These are phyloP conservation scores for Mrakia hoshinonis DNA, from an alignment of 768 basidiomycete genomes.

Conservation along the genomic window DNA sequence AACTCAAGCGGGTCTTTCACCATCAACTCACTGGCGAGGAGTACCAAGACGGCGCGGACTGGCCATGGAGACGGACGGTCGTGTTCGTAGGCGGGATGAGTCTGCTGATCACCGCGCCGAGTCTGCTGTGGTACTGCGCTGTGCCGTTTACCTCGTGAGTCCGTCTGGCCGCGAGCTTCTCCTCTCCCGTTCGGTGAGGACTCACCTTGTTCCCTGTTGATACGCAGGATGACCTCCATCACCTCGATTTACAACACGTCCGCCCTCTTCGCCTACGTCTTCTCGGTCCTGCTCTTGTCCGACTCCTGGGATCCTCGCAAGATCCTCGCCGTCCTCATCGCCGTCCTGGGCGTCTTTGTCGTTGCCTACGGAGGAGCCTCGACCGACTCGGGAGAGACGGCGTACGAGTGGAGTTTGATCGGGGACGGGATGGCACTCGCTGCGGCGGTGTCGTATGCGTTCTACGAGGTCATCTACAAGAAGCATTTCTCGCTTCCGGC, in stretches of 20 bases:
- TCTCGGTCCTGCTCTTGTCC: conserved; percentile 16
- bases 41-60: neutral
- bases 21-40: conserved; percentile 39
- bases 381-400: neutral
- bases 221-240: conserved; percentile 13
- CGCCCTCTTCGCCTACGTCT: conserved; percentile 20
- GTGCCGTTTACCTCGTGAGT: conserved; percentile 15
- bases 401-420: neutral
- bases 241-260: conserved; percentile 28
- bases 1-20: conserved; percentile 46
- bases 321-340: neutral
- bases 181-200: neutral
- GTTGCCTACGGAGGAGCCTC: conserved; percentile 9
- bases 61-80: neutral
- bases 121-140: neutral
- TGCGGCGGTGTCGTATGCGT: conserved; percentile 7
- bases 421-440: conserved; percentile 11
- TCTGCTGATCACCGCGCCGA: neutral
- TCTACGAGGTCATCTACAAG: conserved; percentile 30
- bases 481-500: conserved; percentile 12
- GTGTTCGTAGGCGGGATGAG: neutral
- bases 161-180: neutral
- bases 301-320: conserved; percentile 13
- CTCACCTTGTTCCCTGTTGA: neutral
- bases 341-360: neutral